Evolutionary conservation across 805 yeast genomes (phyloP).

Genomic region (Nakazawaea peltata): DNA sequence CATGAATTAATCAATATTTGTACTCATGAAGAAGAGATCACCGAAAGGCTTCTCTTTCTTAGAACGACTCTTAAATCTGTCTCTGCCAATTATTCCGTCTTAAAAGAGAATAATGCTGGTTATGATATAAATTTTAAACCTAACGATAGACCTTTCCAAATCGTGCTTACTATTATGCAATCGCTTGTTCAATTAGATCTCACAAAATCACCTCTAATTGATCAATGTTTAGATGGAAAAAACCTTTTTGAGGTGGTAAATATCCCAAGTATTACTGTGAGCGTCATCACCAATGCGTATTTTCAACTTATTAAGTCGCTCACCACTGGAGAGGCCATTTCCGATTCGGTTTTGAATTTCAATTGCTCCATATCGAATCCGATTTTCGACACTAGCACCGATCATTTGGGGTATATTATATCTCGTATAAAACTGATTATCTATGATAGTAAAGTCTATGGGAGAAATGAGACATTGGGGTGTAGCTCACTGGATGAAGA

Average conservation of each 20-base stretch:
- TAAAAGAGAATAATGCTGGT: constrained; percentile 28
- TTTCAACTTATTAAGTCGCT: constrained; percentile 24
- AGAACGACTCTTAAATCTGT: constrained; percentile 13
- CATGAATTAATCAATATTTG: constrained; percentile 10
- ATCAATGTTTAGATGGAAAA: constrained; percentile 11
- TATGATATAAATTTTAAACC: constrained; percentile 32
- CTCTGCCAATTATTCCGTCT: constrained; percentile 12
- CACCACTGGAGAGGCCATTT: neutral
- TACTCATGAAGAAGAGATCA: constrained; percentile 5
- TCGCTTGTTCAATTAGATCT: constrained; percentile 20
- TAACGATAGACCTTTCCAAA: constrained; percentile 34
- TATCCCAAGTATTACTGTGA: constrained; percentile 28
- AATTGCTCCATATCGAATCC: constrained; percentile 13
- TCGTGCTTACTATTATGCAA: constrained; percentile 29
- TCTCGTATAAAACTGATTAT: constrained; percentile 3
- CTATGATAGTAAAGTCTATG: neutral
- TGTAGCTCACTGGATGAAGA: neutral
- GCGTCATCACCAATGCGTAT: constrained; percentile 30
- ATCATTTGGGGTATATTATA: constrained; percentile 10
- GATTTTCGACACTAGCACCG: constrained; percentile 11
- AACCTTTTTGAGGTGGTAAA: constrained; percentile 20
- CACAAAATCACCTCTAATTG: constrained; percentile 12
- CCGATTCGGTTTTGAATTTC: constrained; percentile 7
- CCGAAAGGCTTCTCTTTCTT: constrained; percentile 10
- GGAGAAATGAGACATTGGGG: neutral